Evolutionary conservation across 139 green algal genomes (phyloP).

Genomic region (Asterochloris sp.): DNA sequence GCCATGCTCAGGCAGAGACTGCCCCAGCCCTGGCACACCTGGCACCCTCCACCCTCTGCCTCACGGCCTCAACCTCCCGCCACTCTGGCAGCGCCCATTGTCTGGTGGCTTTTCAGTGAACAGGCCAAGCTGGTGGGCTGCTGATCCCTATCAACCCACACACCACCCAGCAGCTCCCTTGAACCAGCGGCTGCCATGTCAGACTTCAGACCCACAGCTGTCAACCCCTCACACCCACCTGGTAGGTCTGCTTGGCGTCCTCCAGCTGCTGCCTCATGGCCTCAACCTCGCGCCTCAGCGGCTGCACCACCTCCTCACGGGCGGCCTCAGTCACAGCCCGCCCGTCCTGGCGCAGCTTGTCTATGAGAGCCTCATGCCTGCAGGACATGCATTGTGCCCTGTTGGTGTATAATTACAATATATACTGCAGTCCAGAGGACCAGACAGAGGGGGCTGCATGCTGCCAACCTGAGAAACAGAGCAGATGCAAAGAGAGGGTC

Average conservation of each 20-base stretch:
- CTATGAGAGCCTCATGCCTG: constrained; percentile 3
- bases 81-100: not conserved
- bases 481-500: too few species aligned
- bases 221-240: not conserved
- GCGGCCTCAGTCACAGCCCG: constrained; percentile 1
- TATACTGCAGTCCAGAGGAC: not conserved
- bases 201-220: not conserved
- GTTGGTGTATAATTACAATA: not conserved
- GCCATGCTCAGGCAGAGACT: too few species aligned
- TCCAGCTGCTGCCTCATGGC: constrained; percentile 16
- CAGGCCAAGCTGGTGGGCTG: not conserved
- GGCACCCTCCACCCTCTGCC: not conserved
- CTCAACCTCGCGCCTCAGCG: constrained; percentile 13
- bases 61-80: not conserved
- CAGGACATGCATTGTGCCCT: not conserved
- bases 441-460: too few species aligned
- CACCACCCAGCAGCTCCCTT: not conserved
- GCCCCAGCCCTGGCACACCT: too few species aligned
- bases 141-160: not conserved
- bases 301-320: constrained; percentile 10
- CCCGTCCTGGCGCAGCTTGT: constrained; percentile 4
- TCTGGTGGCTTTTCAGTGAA: not conserved
- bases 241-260: constrained; percentile 12
- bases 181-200: not conserved
- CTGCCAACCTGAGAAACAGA: too few species aligned